Conservation (phyloP, 768 basidiomycete genomes). For the Russula sp. region DNA sequence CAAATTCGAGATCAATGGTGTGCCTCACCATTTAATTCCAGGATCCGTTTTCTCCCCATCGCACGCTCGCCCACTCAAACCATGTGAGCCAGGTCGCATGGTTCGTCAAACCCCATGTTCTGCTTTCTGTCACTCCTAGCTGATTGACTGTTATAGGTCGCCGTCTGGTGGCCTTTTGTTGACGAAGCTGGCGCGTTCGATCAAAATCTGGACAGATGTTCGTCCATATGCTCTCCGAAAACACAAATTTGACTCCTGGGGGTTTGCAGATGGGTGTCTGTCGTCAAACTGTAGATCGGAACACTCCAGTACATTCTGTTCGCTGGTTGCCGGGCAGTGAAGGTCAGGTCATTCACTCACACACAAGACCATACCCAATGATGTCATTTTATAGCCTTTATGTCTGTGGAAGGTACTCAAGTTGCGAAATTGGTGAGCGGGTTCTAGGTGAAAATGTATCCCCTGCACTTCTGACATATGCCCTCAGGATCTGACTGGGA, state of each 20-base stretch:
- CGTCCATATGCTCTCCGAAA: conserved; percentile 16
- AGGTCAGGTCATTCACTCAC: conserved; percentile 31
- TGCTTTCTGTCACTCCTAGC: not conserved
- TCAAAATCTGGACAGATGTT: conserved; percentile 71
- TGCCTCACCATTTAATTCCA: conserved; percentile 22
- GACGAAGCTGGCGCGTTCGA: conserved; percentile 53
- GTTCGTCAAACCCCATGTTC: conserved; percentile 31
- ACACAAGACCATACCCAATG: not conserved
- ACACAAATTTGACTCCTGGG: not conserved
- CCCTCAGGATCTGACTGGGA: conserved; percentile 51
- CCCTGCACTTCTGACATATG: not conserved
- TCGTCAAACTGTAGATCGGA: conserved; percentile 53
- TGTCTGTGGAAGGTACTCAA: conserved; percentile 59
- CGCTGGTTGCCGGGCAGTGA: conserved; percentile 61
- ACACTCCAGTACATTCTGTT: conserved; percentile 49
- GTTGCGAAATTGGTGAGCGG: conserved; percentile 51
- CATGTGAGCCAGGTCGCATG: conserved; percentile 74
- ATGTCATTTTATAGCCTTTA: conserved; percentile 40
- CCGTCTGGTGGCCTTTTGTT: conserved; percentile 54
- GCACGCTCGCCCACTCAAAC: conserved; percentile 60
- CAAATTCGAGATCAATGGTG: not conserved
- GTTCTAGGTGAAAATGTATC: not conserved
- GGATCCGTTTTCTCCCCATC: conserved; percentile 52
- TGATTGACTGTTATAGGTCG: conserved; percentile 37
- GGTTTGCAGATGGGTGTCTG: conserved; percentile 55